These are phyloP conservation scores for Suillus sp. DNA, from an alignment of 768 basidiomycete genomes.

Conservation along the genomic window DNA sequence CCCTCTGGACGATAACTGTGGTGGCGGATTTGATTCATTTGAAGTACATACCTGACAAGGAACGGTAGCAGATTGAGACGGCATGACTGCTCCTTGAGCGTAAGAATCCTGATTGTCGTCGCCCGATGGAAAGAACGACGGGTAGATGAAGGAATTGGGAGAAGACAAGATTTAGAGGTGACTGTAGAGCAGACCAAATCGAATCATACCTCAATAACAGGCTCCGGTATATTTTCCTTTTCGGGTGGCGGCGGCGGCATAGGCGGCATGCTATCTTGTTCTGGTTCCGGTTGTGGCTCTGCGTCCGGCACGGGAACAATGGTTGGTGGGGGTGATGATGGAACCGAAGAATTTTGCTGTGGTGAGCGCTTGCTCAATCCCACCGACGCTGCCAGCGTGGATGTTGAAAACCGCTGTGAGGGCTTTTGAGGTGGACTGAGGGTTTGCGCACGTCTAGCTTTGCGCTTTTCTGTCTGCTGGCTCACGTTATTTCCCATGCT, in stretches of 20 bases:
- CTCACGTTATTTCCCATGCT: constrained; percentile 33
- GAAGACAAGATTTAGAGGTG: constrained; percentile 9
- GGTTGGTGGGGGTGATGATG: constrained; percentile 17
- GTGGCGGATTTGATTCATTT: background rate
- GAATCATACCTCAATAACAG: constrained; percentile 21
- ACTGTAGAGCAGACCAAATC: constrained; percentile 16
- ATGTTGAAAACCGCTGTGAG: constrained; percentile 24
- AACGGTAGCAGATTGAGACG: constrained; percentile 39
- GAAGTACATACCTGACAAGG: constrained; percentile 45
- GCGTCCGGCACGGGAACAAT: constrained; percentile 12
- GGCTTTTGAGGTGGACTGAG: constrained; percentile 29
- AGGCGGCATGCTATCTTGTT: constrained; percentile 11
- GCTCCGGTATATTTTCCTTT: constrained; percentile 31
- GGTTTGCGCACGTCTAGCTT: constrained; percentile 27
- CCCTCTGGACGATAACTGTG: constrained; percentile 7
- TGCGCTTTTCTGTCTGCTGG: constrained; percentile 27
- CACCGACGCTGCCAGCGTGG: constrained; percentile 15
- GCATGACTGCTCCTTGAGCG: constrained; percentile 25
- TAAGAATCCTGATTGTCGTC: constrained; percentile 21
- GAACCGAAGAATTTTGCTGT: constrained; percentile 20
- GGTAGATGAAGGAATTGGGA: constrained; percentile 8
- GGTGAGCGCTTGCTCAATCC: constrained; percentile 32
- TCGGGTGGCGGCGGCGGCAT: constrained; percentile 10
- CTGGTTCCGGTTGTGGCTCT: constrained; percentile 23
- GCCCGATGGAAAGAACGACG: constrained; percentile 9